phyloP scores from a whole-genome alignment of 495 filamentous ascomycete genomes.

The Trichocladium uniseriatum region DNA sequence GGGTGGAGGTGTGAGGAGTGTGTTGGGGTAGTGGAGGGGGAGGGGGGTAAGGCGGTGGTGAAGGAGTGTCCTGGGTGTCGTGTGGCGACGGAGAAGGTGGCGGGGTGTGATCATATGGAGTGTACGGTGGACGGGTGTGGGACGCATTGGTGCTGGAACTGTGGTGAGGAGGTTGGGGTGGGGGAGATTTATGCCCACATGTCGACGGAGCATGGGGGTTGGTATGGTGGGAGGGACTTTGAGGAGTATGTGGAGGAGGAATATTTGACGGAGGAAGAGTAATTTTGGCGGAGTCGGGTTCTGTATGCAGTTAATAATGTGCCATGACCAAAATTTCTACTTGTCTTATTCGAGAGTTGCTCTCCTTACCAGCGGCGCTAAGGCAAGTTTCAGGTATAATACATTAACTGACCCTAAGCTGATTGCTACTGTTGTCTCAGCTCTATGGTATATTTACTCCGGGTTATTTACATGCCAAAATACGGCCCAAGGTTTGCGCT shows the following conservation, averaged over 20 bases:
- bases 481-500: no score
- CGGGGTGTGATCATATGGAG: slow-evolving; percentile 12
- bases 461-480: no score
- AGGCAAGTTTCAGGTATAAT: no score
- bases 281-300: no score
- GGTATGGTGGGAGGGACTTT: slow-evolving; percentile 1
- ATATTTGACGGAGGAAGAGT: background rate
- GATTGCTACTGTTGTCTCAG: no score
- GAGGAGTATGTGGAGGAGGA: background rate
- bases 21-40: background rate
- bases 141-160: slow-evolving; percentile 12
- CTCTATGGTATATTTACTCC: no score
- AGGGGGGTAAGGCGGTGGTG: background rate
- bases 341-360: no score
- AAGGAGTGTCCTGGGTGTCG: slow-evolving; percentile 13
- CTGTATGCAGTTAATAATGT: no score
- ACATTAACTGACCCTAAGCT: no score
- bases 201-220: slow-evolving; percentile 3
- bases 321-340: no score
- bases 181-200: slow-evolving; percentile 10
- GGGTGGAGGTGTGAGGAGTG: slow-evolving; percentile 12
- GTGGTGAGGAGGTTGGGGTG: background rate
- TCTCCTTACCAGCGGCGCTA: no score
- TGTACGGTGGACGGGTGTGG: slow-evolving; percentile 4
- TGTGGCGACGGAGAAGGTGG: slow-evolving; percentile 6